Evolutionary conservation across 2,329 filamentous ascomycete genomes (phyloP), one percentile per base, ranked within the genome.

Genomic region (Cryphonectria parasitica): DNA sequence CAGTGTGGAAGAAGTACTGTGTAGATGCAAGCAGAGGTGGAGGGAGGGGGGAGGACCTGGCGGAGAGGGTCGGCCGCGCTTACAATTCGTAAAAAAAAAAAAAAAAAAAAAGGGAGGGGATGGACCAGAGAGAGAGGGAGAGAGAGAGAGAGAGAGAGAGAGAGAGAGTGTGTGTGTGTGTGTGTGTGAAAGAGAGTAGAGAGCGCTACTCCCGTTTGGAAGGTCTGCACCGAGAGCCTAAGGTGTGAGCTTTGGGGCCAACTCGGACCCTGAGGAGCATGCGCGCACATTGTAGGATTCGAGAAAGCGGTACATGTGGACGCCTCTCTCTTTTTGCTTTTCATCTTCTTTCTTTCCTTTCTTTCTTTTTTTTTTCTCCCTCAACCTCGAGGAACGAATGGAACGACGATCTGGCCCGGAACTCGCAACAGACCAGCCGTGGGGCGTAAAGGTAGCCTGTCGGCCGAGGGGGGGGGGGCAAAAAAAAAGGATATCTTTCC

Each of bases 201-300:
- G 52, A 41, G 41, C 68, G 70, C 70, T 70, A 70, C 70, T 63
- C 60, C 70, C 41, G 19, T 70, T 66, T 70, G 60, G 70, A 68
- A 66, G 39, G 64, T 64, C 60, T 72, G 68, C 45, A 66, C 70
- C 70, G 70, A 58, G 63, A 58, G 45, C 45, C 56, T 56, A 63
- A n/a, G 61, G 60, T 28, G 68, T 45, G 45, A 68, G 13, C 34
- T 62, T 6, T 52, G n/a, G 62, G 19, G 43, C 43, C n/a, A 43
- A 17, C n/a, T 22, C n/a, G 19, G n/a, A 43, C 41, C 62, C 34
- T n/a, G 28, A 36, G 31, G 43, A 45, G 41, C 13, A 13, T 15
- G 13, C n/a, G 62, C 43, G 39, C 43, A 10, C 45, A 54, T 22
- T 22, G 39, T 39, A 67, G 54, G n/a, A 45, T 64, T 17, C 19